phyloP scores from a whole-genome alignment of 2,329 filamentous ascomycete species.

The Stachybotrys echinatus region DNA sequence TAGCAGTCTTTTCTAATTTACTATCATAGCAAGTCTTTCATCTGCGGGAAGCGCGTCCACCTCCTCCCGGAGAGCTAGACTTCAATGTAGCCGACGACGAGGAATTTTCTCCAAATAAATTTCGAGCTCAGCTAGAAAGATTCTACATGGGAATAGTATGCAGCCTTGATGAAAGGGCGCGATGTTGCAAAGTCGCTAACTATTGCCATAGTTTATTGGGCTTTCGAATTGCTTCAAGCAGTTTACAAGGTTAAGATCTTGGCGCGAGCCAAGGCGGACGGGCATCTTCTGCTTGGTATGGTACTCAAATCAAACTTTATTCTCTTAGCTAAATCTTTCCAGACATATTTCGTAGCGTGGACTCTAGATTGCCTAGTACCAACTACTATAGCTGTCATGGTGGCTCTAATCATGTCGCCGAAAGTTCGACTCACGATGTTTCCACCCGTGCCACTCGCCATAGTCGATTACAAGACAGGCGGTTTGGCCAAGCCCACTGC shows the following conservation, averaged over 20 bases:
- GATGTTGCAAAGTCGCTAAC: slow-evolving; percentile 43
- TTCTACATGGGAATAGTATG: slow-evolving; percentile 69
- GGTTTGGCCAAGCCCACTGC: slow-evolving; percentile 69
- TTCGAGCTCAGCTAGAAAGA: slow-evolving; percentile 69
- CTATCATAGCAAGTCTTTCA: slow-evolving; percentile 8
- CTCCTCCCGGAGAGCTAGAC: slow-evolving; percentile 5
- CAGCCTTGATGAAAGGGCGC: slow-evolving; percentile 30
- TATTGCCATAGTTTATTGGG: slow-evolving; percentile 1
- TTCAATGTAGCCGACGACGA: slow-evolving; percentile 56
- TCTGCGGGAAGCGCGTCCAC: not conserved
- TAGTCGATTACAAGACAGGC: slow-evolving; percentile 62
- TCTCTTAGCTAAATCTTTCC: slow-evolving; percentile 32
- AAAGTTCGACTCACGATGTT: slow-evolving; percentile 57
- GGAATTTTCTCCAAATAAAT: slow-evolving; percentile 75
- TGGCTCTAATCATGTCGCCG: slow-evolving; percentile 61
- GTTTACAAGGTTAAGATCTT: slow-evolving; percentile 66
- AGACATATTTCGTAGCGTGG: slow-evolving; percentile 58
- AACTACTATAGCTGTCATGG: slow-evolving; percentile 45
- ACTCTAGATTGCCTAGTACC: slow-evolving; percentile 60
- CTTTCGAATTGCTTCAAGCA: slow-evolving; percentile 48
- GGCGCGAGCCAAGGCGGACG: slow-evolving; percentile 67
- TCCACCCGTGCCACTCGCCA: slow-evolving; percentile 66
- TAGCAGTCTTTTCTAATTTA: not conserved
- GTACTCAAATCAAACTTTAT: slow-evolving; percentile 11
- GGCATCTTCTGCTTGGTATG: slow-evolving; percentile 6